These are phyloP conservation scores for Crithidia thermophila DNA, from an alignment of 208 protist genomes.

Conservation along the genomic window DNA sequence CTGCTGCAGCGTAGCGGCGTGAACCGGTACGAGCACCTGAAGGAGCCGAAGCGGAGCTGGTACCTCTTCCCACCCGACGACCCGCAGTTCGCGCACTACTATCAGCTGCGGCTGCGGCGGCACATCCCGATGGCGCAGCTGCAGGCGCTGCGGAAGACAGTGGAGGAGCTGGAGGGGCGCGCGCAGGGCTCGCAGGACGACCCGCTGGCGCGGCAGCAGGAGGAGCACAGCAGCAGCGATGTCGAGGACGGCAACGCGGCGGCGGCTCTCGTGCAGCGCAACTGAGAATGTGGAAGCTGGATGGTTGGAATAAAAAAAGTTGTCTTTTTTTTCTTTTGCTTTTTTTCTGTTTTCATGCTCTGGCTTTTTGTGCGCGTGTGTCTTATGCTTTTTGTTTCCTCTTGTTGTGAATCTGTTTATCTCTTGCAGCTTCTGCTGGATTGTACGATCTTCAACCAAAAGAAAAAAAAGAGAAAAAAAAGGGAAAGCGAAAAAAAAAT, in stretches of 20 bases:
- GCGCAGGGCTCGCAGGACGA: background rate
- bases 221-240: background rate
- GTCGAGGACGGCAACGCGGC: background rate
- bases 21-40: slow-evolving; percentile 32
- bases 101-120: slow-evolving; percentile 56
- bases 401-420: too few relatives aligned
- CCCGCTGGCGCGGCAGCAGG: background rate
- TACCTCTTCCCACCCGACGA: slow-evolving; percentile 56
- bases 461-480: too few relatives aligned
- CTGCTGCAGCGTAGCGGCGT: slow-evolving; percentile 31
- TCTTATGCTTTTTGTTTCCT: too few relatives aligned
- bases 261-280: too few relatives aligned
- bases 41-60: slow-evolving; percentile 63
- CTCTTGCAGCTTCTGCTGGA: too few relatives aligned
- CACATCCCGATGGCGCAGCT: slow-evolving; percentile 58
- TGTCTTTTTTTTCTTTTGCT: background rate
- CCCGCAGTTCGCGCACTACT: slow-evolving; percentile 67
- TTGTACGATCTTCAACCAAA: too few relatives aligned
- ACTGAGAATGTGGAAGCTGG: too few relatives aligned
- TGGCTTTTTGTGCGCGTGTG: background rate
- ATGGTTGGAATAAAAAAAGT: too few relatives aligned
- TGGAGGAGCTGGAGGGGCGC: slow-evolving; percentile 27
- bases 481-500: too few relatives aligned
- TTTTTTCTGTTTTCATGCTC: slow-evolving; percentile 1
- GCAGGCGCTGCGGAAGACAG: slow-evolving; percentile 36